phyloP scores from a whole-genome alignment of 2,329 filamentous ascomycete species.

The Epichloe gansuensis region DNA sequence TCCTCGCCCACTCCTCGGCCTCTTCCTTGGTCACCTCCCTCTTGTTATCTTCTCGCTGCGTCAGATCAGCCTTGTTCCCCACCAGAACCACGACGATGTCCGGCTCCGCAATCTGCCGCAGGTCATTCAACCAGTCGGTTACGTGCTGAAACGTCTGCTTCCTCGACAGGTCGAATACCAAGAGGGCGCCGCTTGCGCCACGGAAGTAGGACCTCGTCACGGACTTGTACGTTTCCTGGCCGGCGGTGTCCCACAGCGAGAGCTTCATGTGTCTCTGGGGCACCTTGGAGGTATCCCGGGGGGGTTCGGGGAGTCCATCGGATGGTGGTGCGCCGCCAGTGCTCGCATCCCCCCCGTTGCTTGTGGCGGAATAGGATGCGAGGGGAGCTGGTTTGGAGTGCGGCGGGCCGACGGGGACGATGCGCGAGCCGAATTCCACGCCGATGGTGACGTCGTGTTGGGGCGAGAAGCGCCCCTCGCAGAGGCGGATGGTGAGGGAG shows the following conservation, averaged over 20 bases:
- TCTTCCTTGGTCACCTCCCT: conserved; percentile 72
- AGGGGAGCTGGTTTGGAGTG: conserved; percentile 37
- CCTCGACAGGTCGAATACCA: conserved; percentile 91
- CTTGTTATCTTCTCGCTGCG: conserved; percentile 43
- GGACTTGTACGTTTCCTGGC: conserved; percentile 94
- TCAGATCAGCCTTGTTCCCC: conserved; percentile 86
- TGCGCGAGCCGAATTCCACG: conserved; percentile 88
- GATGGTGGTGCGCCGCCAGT: background rate
- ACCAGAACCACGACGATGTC: conserved; percentile 91
- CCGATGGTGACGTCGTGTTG: conserved; percentile 97
- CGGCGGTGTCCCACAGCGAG: conserved; percentile 88
- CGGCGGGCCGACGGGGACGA: conserved; percentile 80
- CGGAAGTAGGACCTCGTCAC: conserved; percentile 92
- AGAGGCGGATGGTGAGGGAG: conserved; percentile 85
- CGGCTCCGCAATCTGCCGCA: conserved; percentile 88
- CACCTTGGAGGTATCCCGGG: conserved; percentile 22
- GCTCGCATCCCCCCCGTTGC: background rate
- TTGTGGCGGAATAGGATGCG: conserved; percentile 10
- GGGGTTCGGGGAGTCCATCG: conserved; percentile 40
- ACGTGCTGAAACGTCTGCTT: conserved; percentile 76
- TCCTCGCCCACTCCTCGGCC: conserved; percentile 77
- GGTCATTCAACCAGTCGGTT: conserved; percentile 85
- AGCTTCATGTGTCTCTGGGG: conserved; percentile 78
- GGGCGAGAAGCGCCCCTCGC: conserved; percentile 86
- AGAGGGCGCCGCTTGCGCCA: conserved; percentile 55